Conservation (phyloP, 805 yeast species). For the Clavispora asparagi region DNA sequence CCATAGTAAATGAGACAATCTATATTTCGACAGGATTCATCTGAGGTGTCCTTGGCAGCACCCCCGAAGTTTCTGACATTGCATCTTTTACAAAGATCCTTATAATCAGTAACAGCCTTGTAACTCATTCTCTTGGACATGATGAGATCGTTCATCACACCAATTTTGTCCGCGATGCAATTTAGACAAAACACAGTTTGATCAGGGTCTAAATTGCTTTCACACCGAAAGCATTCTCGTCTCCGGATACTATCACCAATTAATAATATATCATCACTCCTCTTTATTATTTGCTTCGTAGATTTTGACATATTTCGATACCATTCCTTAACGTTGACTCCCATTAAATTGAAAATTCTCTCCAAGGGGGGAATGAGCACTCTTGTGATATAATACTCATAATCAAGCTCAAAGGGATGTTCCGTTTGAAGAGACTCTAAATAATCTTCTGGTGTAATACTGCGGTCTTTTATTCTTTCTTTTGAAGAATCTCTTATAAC, state of each 20-base stretch:
- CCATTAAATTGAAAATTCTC: constrained; percentile 73
- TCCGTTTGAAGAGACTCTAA: constrained; percentile 31
- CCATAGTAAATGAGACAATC: constrained; percentile 64
- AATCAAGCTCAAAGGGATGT: constrained; percentile 53
- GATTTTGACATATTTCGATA: constrained; percentile 56
- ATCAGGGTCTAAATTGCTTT: constrained; percentile 4
- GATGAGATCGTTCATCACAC: constrained; percentile 27
- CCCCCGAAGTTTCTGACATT: constrained; percentile 13
- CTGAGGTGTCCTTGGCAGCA: constrained; percentile 8
- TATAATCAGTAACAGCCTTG: constrained; percentile 5
- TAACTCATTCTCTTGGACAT: constrained; percentile 14
- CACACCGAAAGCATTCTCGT: constrained; percentile 10
- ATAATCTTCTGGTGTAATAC: constrained; percentile 73
- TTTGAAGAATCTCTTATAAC: constrained; percentile 57
- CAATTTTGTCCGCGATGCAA: constrained; percentile 27
- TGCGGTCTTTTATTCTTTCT: constrained; percentile 65
- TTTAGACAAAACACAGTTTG: constrained; percentile 14
- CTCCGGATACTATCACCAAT: constrained; percentile 8
- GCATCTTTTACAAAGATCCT: constrained; percentile 19
- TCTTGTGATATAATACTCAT: constrained; percentile 79
- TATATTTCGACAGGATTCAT: constrained; percentile 46
- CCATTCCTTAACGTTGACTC: constrained; percentile 79
- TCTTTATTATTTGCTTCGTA: constrained; percentile 7
- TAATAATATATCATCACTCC: constrained; percentile 7
- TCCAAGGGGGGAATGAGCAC: constrained; percentile 88